A percentile compares a stretch with the other conserved stretches of the same genome.
Conservation (phyloP, 2,329 filamentous ascomycete genomes). For the Aspergillus pseudotamarii region DNA sequence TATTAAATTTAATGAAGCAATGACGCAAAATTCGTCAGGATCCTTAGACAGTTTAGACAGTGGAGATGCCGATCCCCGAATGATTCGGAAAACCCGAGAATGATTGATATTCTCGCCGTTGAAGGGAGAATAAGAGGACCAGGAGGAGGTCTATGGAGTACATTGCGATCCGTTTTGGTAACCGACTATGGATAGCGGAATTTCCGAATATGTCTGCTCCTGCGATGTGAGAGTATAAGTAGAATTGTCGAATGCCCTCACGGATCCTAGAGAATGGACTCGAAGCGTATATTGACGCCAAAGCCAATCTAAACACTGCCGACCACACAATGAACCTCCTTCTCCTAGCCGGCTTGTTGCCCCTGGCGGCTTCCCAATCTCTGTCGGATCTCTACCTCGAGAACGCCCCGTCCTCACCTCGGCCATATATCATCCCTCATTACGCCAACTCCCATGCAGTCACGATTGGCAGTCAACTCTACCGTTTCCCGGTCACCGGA, state of each 20-base stretch:
- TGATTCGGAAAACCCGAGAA: constrained; percentile 4
- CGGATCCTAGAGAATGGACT: neutral
- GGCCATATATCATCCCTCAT: constrained; percentile 41
- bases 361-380: constrained; percentile 9
- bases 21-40: neutral
- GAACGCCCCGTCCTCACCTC: constrained; percentile 35
- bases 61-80: constrained; percentile 4
- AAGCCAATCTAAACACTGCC: neutral
- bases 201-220: neutral
- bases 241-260: neutral
- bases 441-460: constrained; percentile 36
- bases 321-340: constrained; percentile 12
- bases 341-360: constrained; percentile 7
- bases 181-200: neutral
- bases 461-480: constrained; percentile 41
- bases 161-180: neutral
- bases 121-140: neutral
- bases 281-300: no score
- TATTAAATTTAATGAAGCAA: neutral
- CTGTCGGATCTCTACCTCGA: constrained; percentile 29
- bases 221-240: neutral
- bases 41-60: neutral
- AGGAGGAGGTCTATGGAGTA: neutral
- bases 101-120: neutral
- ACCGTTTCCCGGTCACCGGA: constrained; percentile 49